These are phyloP conservation scores for Aspergillus mulundensis DNA, from an alignment of 495 filamentous ascomycete genomes.

Conservation along the genomic window DNA sequence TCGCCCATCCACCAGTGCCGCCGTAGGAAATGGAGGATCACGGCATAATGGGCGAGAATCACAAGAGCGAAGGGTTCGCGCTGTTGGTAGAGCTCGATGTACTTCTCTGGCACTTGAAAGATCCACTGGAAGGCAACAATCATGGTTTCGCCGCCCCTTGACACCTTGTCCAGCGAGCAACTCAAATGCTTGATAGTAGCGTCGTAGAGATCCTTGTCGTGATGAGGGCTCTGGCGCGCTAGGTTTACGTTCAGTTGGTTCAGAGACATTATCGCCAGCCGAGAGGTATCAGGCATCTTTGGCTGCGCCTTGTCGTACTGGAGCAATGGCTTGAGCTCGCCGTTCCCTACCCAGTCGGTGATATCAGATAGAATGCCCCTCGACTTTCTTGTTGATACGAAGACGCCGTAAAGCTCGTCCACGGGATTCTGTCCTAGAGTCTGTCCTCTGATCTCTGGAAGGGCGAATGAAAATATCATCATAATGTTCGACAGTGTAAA, in stretches of 20 bases:
- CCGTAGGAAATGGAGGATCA: constrained; percentile 46
- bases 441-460: constrained; percentile 23
- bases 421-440: constrained; percentile 20
- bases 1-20: constrained; percentile 51
- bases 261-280: constrained; percentile 30
- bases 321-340: constrained; percentile 33
- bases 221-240: constrained; percentile 20
- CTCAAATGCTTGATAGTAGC: constrained; percentile 30
- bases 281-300: constrained; percentile 38
- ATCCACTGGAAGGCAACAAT: constrained; percentile 46
- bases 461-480: constrained; percentile 43
- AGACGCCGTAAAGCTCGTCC: constrained; percentile 42
- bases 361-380: constrained; percentile 29
- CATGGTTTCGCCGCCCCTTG: constrained; percentile 34
- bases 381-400: constrained; percentile 38
- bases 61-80: constrained; percentile 52
- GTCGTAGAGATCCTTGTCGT: constrained; percentile 29
- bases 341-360: constrained; percentile 31
- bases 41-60: constrained; percentile 49
- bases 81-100: constrained; percentile 46
- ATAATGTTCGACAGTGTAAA: constrained; percentile 46
- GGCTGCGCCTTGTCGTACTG: constrained; percentile 19
- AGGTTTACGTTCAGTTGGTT: constrained; percentile 28
- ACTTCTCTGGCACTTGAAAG: constrained; percentile 46
- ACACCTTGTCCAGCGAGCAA: constrained; percentile 26